These are phyloP conservation scores for Herpetospermum pedunculosum DNA, from an alignment of 306 rosid species.

Conservation along the genomic window DNA sequence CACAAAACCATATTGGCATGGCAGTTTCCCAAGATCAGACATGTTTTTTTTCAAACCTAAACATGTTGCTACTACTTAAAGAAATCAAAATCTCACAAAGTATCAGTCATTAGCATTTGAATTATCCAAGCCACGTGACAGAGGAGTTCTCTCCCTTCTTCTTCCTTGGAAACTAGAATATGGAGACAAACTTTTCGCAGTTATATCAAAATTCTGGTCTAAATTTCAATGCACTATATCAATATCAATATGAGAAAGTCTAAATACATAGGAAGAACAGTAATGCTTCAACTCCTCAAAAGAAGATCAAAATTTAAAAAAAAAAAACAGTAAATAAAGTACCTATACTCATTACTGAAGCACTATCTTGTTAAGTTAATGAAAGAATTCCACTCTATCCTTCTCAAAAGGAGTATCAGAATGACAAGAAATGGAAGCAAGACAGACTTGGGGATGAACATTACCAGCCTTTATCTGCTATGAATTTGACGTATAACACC, in stretches of 20 bases:
- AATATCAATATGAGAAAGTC: background rate
- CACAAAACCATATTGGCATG: background rate
- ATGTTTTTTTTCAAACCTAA: too few relatives aligned
- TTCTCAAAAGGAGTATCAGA: conserved; percentile 26
- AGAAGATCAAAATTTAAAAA: background rate
- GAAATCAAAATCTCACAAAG: background rate
- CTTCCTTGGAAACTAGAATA: background rate
- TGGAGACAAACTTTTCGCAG: background rate
- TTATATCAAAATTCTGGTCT: background rate
- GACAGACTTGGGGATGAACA: background rate
- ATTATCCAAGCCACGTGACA: background rate
- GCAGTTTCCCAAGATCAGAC: background rate
- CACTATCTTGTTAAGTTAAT: background rate
- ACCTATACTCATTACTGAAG: background rate
- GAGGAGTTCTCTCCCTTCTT: background rate
- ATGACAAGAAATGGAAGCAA: conserved; percentile 14
- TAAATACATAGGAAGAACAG: conserved; percentile 2
- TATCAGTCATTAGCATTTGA: background rate
- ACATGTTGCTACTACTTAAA: too few relatives aligned
- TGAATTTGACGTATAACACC: conserved; percentile 14
- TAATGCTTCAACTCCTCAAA: background rate
- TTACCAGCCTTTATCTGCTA: conserved; percentile 9
- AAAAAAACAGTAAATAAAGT: background rate
- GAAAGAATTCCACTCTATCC: conserved; percentile 49
- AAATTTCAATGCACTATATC: background rate